phyloP scores from a whole-genome alignment of 2,329 filamentous ascomycete species.

The Aspergillus sp. region DNA sequence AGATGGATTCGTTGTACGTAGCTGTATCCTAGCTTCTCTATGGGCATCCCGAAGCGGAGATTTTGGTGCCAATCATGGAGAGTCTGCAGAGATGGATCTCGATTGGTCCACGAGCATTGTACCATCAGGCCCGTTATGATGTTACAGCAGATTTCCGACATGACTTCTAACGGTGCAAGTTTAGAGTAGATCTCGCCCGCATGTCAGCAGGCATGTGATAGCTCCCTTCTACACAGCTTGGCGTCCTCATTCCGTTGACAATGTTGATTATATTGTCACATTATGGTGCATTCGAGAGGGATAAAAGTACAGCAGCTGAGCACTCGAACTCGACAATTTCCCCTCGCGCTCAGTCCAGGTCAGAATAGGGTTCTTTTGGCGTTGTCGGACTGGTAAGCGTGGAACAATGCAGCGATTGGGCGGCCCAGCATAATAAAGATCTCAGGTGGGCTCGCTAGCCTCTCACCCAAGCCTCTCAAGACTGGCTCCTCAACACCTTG shows the following conservation, averaged over 20 bases:
- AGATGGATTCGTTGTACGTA: too few relatives aligned
- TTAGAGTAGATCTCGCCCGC: neutral
- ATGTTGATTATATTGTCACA: too few relatives aligned
- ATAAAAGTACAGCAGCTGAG: neutral
- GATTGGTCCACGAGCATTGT: too few relatives aligned
- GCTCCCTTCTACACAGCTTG: neutral
- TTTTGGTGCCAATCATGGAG: too few relatives aligned
- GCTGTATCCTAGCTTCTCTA: too few relatives aligned
- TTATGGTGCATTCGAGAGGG: too few relatives aligned
- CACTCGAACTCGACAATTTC: neutral
- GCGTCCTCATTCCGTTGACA: too few relatives aligned
- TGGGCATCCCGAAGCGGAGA: too few relatives aligned
- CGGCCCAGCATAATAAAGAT: neutral
- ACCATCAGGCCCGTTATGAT: neutral
- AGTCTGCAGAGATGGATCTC: too few relatives aligned
- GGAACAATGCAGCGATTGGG: neutral
- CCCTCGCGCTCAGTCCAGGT: neutral
- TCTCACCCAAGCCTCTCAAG: neutral
- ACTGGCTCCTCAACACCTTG: neutral
- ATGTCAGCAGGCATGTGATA: neutral
- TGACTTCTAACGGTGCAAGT: neutral
- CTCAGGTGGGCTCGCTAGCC: slow-evolving; percentile 1
- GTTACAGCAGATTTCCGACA: neutral
- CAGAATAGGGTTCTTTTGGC: neutral
- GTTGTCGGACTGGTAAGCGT: neutral